Conservation (phyloP, 2,329 filamentous ascomycete genomes). For the Nigrospora sphaerica region DNA sequence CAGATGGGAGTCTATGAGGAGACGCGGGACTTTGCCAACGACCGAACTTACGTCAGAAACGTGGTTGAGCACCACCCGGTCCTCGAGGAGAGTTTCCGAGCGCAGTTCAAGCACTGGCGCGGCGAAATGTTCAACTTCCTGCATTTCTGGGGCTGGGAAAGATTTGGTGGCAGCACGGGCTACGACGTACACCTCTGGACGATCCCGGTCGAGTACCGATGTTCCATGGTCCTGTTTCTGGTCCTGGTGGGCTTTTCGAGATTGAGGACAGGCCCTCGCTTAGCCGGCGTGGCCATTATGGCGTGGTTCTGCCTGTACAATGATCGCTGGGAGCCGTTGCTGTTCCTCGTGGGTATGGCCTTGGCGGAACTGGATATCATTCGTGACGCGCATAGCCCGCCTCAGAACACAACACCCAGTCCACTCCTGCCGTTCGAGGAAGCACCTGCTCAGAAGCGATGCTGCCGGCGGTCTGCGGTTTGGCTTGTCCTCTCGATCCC, state of each 20-base stretch:
- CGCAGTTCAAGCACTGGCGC: conserved; percentile 39
- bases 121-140: conserved; percentile 41
- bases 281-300: conserved; percentile 32
- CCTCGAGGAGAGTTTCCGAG: conserved; percentile 25
- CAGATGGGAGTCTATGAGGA: conserved; percentile 39
- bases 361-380: conserved; percentile 49
- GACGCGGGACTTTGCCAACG: conserved; percentile 37
- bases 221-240: conserved; percentile 51
- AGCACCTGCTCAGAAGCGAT: conserved; percentile 3
- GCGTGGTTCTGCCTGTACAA: conserved; percentile 38
- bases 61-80: conserved; percentile 40
- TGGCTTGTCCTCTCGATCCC: conserved; percentile 37
- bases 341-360: conserved; percentile 48
- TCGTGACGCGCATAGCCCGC: conserved; percentile 31
- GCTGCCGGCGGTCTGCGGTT: conserved; percentile 11
- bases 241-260: conserved; percentile 41
- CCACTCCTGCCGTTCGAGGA: conserved; percentile 15
- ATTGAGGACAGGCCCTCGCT: conserved; percentile 33
- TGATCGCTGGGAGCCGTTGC: conserved; percentile 46
- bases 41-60: conserved; percentile 37
- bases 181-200: conserved; percentile 58
- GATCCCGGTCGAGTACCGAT: conserved; percentile 53
- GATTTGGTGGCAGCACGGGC: conserved; percentile 37
- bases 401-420: conserved; percentile 7
- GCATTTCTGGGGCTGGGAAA: conserved; percentile 43